These are phyloP conservation scores for Umbelopsis ramanniana DNA, from an alignment of 192 early-diverging fungal species.

Conservation along the genomic window DNA sequence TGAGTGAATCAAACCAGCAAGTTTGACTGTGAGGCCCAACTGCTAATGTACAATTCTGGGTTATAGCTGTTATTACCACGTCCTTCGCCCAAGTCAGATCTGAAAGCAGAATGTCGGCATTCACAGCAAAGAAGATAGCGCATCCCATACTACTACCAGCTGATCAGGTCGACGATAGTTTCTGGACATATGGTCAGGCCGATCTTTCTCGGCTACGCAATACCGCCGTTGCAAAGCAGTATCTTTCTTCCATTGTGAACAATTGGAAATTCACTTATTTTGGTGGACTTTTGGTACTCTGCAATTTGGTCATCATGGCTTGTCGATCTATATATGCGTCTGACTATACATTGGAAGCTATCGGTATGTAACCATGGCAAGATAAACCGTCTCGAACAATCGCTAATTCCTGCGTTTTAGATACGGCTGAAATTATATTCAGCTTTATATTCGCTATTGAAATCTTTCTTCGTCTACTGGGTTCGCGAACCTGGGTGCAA, in stretches of 20 bases:
- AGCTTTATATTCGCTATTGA: constrained; percentile 55
- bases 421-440: constrained; percentile 49
- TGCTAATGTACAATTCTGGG: background rate
- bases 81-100: constrained; percentile 59
- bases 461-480: constrained; percentile 48
- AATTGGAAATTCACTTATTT: constrained; percentile 35
- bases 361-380: constrained; percentile 32
- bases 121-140: constrained; percentile 45
- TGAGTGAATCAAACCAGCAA: background rate
- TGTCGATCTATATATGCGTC: constrained; percentile 41
- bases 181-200: constrained; percentile 29
- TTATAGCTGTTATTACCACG: constrained; percentile 57
- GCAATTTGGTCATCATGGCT: constrained; percentile 52
- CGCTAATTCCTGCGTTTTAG: constrained; percentile 26
- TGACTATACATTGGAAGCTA: constrained; percentile 23
- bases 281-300: constrained; percentile 43
- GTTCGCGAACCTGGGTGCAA: constrained; percentile 30
- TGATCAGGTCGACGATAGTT: background rate
- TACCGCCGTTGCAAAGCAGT: background rate
- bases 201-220: background rate
- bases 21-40: too few species aligned
- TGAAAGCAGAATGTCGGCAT: constrained; percentile 47
- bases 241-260: constrained; percentile 24
- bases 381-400: background rate
- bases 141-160: constrained; percentile 21